A percentile compares a stretch with the other conserved stretches of the same genome.
Conservation (phyloP, 2,329 filamentous ascomycete genomes). For the Xylaria arbuscula region DNA sequence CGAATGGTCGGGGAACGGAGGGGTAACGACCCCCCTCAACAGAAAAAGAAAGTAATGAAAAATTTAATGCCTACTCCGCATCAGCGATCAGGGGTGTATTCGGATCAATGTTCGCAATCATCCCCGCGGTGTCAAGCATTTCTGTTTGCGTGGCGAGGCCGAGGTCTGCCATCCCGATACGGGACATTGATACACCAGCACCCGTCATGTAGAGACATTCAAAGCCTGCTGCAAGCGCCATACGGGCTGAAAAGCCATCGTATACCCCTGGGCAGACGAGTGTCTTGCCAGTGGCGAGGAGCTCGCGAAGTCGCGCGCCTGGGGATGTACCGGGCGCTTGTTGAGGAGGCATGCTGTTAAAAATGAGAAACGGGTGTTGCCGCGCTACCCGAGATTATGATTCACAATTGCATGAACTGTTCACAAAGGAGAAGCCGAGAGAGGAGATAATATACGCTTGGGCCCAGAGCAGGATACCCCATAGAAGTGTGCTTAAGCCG, state of each 20-base stretch:
- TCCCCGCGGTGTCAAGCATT: conserved; percentile 71
- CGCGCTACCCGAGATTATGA: not conserved
- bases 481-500: conserved; percentile 1
- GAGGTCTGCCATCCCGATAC: conserved; percentile 71
- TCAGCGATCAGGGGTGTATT: conserved; percentile 69
- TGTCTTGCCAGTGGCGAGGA: conserved; percentile 52
- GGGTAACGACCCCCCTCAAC: conserved; percentile 8
- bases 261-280: conserved; percentile 74
- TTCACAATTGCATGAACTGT: not conserved
- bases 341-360: conserved; percentile 11
- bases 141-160: conserved; percentile 70
- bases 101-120: conserved; percentile 70
- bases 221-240: conserved; percentile 66
- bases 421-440: too few relatives aligned
- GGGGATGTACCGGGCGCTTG: conserved; percentile 1
- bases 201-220: conserved; percentile 69
- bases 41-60: not conserved
- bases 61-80: conserved; percentile 54
- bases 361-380: not conserved
- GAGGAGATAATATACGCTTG: conserved; percentile 2
- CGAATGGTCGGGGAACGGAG: not conserved
- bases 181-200: conserved; percentile 53
- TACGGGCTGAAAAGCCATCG: conserved; percentile 72
- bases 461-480: not conserved
- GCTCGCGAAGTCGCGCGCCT: conserved; percentile 52